These are phyloP conservation scores for Cupressus sempervirens DNA, from an alignment of 75 land plant genomes.

Conservation along the genomic window DNA sequence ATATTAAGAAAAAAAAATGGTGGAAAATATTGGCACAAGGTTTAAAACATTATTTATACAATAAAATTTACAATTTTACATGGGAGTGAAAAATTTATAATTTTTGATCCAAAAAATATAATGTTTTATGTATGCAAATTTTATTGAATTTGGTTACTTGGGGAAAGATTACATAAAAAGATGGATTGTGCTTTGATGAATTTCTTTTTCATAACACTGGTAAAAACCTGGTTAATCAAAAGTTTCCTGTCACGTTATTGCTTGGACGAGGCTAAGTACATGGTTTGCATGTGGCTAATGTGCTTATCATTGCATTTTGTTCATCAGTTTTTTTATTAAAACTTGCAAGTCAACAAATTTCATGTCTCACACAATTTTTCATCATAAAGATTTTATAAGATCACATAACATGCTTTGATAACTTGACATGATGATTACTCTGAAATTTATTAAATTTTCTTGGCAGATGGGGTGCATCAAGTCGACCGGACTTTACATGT, in stretches of 20 bases:
- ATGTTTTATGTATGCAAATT: neutral
- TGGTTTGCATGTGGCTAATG: neutral
- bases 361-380: neutral
- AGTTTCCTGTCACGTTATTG: neutral
- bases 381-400: neutral
- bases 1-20: neutral
- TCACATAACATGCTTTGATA: constrained; percentile 4
- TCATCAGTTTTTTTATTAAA: neutral
- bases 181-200: neutral
- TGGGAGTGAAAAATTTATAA: neutral
- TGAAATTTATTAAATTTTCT: neutral
- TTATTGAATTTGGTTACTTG: neutral
- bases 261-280: neutral
- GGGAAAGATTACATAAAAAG: neutral
- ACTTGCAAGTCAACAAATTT: neutral
- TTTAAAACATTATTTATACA: neutral
- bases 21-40: neutral
- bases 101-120: no score
- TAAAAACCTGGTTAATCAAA: neutral
- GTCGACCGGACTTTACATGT: constrained; percentile 97
- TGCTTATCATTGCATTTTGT: neutral
- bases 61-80: neutral
- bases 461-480: constrained; percentile 97
- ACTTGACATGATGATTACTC: neutral
- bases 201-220: neutral